Conservation (phyloP, 495 filamentous ascomycete genomes). For the Neurospora sp. region DNA sequence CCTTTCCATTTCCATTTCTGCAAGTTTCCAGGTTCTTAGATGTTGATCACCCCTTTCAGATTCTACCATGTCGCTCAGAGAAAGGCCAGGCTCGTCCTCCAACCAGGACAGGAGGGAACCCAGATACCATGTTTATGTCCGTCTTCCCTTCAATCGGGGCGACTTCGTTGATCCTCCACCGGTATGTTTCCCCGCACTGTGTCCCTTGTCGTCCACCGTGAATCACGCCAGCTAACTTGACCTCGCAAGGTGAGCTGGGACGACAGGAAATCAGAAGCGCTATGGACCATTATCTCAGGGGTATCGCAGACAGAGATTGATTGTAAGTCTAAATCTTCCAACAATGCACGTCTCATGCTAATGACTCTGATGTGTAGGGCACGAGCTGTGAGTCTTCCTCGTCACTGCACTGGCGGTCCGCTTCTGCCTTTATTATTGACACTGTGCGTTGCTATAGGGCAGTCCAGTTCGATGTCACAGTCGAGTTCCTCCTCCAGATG, state of each 20-base stretch:
- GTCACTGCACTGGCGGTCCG: background rate
- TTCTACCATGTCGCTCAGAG: slow-evolving; percentile 9
- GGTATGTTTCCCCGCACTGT: slow-evolving; percentile 39
- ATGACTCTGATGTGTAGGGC: slow-evolving; percentile 46
- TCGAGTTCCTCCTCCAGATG: slow-evolving; percentile 86
- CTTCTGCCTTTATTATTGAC: slow-evolving; percentile 2
- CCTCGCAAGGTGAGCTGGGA: slow-evolving; percentile 44
- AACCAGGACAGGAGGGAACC: slow-evolving; percentile 23
- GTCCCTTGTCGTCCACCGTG: background rate
- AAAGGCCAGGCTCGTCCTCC: slow-evolving; percentile 7
- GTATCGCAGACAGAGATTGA: slow-evolving; percentile 68
- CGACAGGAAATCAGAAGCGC: slow-evolving; percentile 66
- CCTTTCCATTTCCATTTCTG: background rate
- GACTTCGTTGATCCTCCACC: slow-evolving; percentile 85
- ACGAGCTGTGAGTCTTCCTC: slow-evolving; percentile 52
- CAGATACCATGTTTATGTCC: slow-evolving; percentile 67
- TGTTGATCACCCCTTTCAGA: background rate
- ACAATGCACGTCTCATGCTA: slow-evolving; percentile 1
- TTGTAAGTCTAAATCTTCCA: slow-evolving; percentile 46
- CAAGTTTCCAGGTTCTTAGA: background rate
- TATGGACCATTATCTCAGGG: slow-evolving; percentile 87
- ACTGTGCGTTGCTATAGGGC: slow-evolving; percentile 28
- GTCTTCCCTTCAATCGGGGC: slow-evolving; percentile 76
- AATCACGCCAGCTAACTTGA: slow-evolving; percentile 1
- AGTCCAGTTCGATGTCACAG: slow-evolving; percentile 50